phyloP scores from a whole-genome alignment of 345 rosid species.

The Raphanus raphanistrum region DNA sequence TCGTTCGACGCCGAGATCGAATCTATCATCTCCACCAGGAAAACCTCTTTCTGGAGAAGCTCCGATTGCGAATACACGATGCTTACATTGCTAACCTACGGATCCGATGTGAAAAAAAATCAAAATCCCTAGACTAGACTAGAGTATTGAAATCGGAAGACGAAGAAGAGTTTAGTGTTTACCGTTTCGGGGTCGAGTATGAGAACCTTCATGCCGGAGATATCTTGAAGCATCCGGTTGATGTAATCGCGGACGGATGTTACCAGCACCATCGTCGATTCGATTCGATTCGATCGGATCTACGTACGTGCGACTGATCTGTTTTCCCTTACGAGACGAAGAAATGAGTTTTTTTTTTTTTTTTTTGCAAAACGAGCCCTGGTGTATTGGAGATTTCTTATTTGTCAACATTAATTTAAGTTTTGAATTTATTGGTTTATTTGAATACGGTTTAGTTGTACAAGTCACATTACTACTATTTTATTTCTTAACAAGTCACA shows the following conservation, averaged over 20 bases:
- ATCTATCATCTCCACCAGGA: slow-evolving; percentile 86
- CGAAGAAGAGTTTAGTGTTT: too few relatives aligned
- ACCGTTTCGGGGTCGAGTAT: slow-evolving; percentile 98
- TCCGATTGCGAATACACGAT: slow-evolving; percentile 94
- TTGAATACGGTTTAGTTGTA: too few relatives aligned
- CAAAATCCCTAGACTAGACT: background rate
- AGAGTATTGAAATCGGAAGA: too few relatives aligned
- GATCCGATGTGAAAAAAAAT: slow-evolving; percentile 1
- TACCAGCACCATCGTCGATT: slow-evolving; percentile 63
- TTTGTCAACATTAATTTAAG: background rate
- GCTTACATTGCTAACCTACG: slow-evolving; percentile 87
- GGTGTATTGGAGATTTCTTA: background rate
- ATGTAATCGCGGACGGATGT: slow-evolving; percentile 84
- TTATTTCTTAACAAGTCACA: too few relatives aligned
- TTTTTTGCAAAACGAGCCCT: background rate
- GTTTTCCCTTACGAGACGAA: slow-evolving; percentile 17
- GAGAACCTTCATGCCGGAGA: slow-evolving; percentile 99
- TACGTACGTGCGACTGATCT: slow-evolving; percentile 14
- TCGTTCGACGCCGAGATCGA: slow-evolving; percentile 79
- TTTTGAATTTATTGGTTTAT: too few relatives aligned
- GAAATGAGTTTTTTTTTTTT: background rate
- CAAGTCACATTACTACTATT: too few relatives aligned
- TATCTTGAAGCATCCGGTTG: slow-evolving; percentile 91
- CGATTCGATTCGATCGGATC: slow-evolving; percentile 31
- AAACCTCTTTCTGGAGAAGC: slow-evolving; percentile 92